phyloP scores from a whole-genome alignment of 2,329 filamentous ascomycete species.

The Sporothrix variecibatus region DNA sequence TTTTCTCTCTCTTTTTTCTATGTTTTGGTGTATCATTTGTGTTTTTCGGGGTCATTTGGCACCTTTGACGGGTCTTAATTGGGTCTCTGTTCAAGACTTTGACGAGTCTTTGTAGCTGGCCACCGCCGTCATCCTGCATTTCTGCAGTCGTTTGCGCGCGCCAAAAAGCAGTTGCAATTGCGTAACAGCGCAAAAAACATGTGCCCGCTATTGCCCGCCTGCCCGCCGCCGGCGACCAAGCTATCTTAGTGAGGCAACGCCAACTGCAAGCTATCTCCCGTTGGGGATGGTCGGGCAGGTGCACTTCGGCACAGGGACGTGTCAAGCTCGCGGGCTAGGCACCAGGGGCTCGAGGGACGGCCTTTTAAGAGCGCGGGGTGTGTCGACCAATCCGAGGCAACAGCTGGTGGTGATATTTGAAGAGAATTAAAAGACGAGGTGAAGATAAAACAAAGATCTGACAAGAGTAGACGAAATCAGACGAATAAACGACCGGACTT shows the following conservation, averaged over 20 bases:
- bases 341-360: background rate
- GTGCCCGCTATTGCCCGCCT: background rate
- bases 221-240: slow-evolving; percentile 16
- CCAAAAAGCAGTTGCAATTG: background rate
- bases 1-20: background rate
- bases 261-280: slow-evolving; percentile 21
- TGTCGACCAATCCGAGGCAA: slow-evolving; percentile 9
- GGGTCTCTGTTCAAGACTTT: background rate
- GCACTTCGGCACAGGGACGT: slow-evolving; percentile 6
- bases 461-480: background rate
- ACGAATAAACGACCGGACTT: background rate
- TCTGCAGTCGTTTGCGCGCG: background rate
- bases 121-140: background rate
- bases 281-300: slow-evolving; percentile 11
- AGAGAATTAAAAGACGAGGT: background rate
- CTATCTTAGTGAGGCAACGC: slow-evolving; percentile 21
- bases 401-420: background rate
- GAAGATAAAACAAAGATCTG: background rate
- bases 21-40: background rate
- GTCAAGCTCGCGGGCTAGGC: background rate
- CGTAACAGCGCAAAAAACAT: background rate
- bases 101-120: background rate
- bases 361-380: slow-evolving; percentile 1
- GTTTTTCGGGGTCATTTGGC: background rate
- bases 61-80: background rate